These are phyloP conservation scores for Coemansia sp. DNA, from an alignment of 371 early-diverging fungal species.

Conservation along the genomic window DNA sequence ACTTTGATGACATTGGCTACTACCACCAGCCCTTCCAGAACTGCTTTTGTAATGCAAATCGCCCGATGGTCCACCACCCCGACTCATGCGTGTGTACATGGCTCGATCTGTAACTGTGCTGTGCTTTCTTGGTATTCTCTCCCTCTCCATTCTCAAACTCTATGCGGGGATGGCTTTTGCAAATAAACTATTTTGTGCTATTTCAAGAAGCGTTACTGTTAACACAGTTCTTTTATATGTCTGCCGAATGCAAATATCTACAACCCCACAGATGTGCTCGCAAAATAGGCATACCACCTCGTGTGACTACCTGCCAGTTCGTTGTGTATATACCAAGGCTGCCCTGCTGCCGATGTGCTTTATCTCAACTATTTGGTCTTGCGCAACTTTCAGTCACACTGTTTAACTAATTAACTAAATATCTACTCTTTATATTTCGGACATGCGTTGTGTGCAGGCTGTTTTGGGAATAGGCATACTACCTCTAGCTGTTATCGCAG, in stretches of 20 bases:
- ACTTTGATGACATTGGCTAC: constrained; percentile 86
- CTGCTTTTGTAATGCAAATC: constrained; percentile 38
- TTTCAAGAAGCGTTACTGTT: background rate
- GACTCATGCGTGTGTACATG: constrained; percentile 32
- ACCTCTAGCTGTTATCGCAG: background rate
- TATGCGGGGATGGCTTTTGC: background rate
- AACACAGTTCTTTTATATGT: background rate
- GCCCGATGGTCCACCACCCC: background rate
- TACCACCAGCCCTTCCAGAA: constrained; percentile 62
- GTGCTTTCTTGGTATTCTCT: background rate
- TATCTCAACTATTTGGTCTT: background rate
- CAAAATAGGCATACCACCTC: background rate
- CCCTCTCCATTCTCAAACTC: background rate
- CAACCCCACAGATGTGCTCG: background rate
- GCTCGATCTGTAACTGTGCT: constrained; percentile 17
- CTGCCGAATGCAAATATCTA: background rate
- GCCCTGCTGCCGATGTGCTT: background rate
- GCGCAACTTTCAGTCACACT: background rate
- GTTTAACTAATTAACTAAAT: background rate
- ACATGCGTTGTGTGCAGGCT: background rate
- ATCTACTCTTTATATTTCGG: background rate
- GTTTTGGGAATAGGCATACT: background rate
- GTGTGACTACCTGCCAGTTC: background rate
- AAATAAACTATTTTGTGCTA: background rate
- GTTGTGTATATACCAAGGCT: background rate